phyloP scores from a whole-genome alignment of 108 stramenopile species.

The Cyclostephanos invisitatus region DNA sequence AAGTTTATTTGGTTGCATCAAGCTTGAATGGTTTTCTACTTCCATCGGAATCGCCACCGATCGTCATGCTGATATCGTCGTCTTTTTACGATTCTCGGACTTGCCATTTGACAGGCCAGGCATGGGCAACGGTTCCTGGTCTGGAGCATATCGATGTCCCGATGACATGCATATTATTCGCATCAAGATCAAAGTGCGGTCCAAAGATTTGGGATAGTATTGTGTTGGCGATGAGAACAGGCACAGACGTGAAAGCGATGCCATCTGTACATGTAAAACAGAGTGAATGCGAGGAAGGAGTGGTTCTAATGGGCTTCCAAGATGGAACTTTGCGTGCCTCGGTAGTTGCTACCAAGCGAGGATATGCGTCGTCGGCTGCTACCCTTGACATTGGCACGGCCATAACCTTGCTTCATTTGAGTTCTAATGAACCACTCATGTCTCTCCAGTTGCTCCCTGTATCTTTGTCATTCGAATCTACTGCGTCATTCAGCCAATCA shows the following conservation, averaged over 20 bases:
- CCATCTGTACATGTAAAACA: neutral
- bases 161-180: conserved; percentile 35
- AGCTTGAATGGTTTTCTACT: conserved; percentile 23
- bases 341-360: conserved; percentile 13
- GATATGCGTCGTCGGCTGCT: neutral
- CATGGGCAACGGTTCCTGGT: conserved; percentile 29
- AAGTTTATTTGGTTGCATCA: conserved; percentile 43
- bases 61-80: conserved; percentile 30
- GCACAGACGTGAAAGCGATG: neutral
- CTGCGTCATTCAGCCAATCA: neutral
- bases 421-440: conserved; percentile 21
- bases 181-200: conserved; percentile 24
- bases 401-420: conserved; percentile 24
- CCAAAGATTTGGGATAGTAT: conserved; percentile 19
- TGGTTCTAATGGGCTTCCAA: conserved; percentile 44
- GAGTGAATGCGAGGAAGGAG: conserved; percentile 27
- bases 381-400: conserved; percentile 7
- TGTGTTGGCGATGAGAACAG: conserved; percentile 9
- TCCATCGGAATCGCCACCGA: conserved; percentile 27
- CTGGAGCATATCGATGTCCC: conserved; percentile 26
- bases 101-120: neutral
- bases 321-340: conserved; percentile 34
- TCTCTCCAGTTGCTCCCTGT: conserved; percentile 18
- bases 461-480: neutral
- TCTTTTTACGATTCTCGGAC: neutral